Evolutionary conservation across 177 flowering plant species (phyloP), one percentile per base, ranked within the genome.

Genomic region (Vitis hybrid): DNA sequence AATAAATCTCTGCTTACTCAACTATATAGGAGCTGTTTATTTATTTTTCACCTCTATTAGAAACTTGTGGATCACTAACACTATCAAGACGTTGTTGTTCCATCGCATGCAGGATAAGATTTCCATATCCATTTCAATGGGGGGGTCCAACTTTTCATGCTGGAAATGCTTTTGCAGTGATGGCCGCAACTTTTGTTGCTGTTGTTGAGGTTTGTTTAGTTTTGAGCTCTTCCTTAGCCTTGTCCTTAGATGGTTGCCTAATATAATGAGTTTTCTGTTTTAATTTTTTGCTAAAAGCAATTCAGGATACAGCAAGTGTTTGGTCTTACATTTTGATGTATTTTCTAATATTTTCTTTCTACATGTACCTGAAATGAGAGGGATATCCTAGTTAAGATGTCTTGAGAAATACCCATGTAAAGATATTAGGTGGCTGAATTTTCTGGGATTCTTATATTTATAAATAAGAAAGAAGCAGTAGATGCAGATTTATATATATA

Each of bases 51-150:
- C 18, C 19, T 35, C 55, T 24, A 13, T 35, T 27, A 27, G 30
- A 27, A 27, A 27, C 30, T 27, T 27, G 4, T 27, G 30, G 30
- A 27, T 55, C 14, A 13, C 17, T 13, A 63, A n/a, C 10, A 32
- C 48, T 21, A 62, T 64, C 8, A 35, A 21, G 17, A 11, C 62
- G 8, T 19, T 52, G 40, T 21, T 56, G 52, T 2, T 63, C 65
- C 35, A 14, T 35, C 46, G 24, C n/a, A 6, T 74, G 76, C 82
- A 89, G 97, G 97, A 65, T 90, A 54, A 79, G 78, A 58, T 18
- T 91, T 70, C 94, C 97, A 58, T 86, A 83, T 70, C 97, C 97
- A 60, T 83, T 86, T 52, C 90, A 88, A 74, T 91, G 94, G 94
- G 97, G 97, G 21, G 32, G 74, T 11, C 97, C 97, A 12, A 70